Percentiles rank a stretch among this genome's conserved stretches.
phyloP scores from a whole-genome alignment of 129 eudicot genomes.

The Flaveria sonorensis region DNA sequence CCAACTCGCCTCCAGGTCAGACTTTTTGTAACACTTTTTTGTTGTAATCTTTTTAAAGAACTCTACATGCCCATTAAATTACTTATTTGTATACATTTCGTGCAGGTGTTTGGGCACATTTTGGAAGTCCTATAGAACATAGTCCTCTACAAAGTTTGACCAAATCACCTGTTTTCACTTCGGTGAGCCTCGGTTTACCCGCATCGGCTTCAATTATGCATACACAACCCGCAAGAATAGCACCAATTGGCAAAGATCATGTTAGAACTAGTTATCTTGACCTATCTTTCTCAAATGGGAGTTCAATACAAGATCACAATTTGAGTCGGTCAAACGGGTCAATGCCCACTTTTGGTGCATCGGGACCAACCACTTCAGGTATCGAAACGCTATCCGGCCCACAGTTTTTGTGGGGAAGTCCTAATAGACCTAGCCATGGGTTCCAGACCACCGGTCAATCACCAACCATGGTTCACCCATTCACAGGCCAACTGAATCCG shows the following conservation, averaged over 20 bases:
- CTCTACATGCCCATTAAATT: background rate
- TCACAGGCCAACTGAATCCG: constrained; percentile 41
- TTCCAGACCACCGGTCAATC: constrained; percentile 30
- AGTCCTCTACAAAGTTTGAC: constrained; percentile 52
- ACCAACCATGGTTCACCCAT: constrained; percentile 45
- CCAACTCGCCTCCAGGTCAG: constrained; percentile 73
- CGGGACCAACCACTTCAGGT: constrained; percentile 52
- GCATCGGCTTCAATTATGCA: constrained; percentile 63
- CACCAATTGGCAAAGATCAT: constrained; percentile 71
- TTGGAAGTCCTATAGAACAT: constrained; percentile 61
- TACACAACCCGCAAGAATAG: constrained; percentile 47
- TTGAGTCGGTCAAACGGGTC: constrained; percentile 41
- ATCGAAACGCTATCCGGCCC: constrained; percentile 73
- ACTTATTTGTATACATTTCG: background rate
- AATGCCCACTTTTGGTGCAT: constrained; percentile 52
- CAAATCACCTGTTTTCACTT: constrained; percentile 55
- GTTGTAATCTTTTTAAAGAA: background rate
- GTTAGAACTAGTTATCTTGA: constrained; percentile 41
- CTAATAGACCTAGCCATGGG: constrained; percentile 29
- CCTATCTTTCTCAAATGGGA: constrained; percentile 42
- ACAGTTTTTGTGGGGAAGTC: constrained; percentile 83
- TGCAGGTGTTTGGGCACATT: constrained; percentile 65
- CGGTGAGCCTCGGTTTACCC: constrained; percentile 50
- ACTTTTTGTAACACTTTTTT: background rate
- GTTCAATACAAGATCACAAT: constrained; percentile 56